phyloP scores from a whole-genome alignment of 1,284 basidiomycete species.

The Heterobasidion parviporum region DNA sequence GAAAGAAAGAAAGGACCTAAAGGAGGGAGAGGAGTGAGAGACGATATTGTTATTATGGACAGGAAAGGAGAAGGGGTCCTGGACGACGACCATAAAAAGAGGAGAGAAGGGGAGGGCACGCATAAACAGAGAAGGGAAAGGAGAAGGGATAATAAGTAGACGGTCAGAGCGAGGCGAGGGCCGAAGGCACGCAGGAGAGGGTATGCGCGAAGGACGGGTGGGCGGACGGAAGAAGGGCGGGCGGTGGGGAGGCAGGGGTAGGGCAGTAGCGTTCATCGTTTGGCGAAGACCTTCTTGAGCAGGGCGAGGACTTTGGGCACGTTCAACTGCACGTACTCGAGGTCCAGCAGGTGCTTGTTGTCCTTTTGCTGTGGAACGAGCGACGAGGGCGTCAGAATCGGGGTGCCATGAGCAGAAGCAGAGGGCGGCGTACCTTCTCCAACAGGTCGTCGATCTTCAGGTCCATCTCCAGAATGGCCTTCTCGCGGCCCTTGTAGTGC shows the following conservation, averaged over 20 bases:
- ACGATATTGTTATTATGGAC: background rate
- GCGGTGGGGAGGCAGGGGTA: background rate
- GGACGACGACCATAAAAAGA: background rate
- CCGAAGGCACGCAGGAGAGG: background rate
- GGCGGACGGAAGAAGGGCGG: slow-evolving; percentile 5
- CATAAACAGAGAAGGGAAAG: background rate
- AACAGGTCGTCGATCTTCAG: slow-evolving; percentile 97
- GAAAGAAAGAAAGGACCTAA: background rate
- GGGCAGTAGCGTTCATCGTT: slow-evolving; percentile 45
- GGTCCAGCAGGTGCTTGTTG: slow-evolving; percentile 89
- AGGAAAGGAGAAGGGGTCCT: background rate
- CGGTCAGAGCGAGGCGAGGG: background rate
- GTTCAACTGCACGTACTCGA: slow-evolving; percentile 97
- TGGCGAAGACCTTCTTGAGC: slow-evolving; percentile 86
- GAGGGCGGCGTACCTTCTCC: slow-evolving; percentile 66
- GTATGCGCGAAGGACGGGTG: background rate
- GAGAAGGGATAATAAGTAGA: background rate
- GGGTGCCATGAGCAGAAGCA: background rate
- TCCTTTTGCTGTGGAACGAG: slow-evolving; percentile 80
- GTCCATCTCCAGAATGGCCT: slow-evolving; percentile 99
- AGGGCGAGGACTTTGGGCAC: slow-evolving; percentile 91
- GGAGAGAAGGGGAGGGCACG: background rate
- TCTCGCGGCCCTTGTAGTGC: slow-evolving; percentile 98
- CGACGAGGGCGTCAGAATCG: slow-evolving; percentile 7
- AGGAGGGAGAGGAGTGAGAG: background rate